phyloP scores from a whole-genome alignment of 306 rosid genomes.

The Rosa chinensis region DNA sequence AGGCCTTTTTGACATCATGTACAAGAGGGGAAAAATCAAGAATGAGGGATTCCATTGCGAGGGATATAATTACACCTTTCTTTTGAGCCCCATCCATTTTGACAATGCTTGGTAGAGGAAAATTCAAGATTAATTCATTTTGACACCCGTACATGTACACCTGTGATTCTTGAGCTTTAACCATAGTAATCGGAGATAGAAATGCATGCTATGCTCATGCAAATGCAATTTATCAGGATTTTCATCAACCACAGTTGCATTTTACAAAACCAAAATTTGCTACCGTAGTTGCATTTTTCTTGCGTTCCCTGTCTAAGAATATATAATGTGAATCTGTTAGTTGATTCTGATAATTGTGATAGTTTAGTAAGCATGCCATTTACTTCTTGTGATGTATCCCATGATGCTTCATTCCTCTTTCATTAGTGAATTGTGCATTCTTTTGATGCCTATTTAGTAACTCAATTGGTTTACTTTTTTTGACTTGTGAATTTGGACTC shows the following conservation, averaged over 20 bases:
- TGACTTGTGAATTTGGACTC: background rate
- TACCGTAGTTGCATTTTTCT: background rate
- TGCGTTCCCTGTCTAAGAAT: background rate
- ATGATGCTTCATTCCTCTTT: background rate
- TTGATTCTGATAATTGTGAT: background rate
- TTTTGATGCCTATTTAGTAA: background rate
- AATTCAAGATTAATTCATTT: background rate
- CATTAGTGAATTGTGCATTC: background rate
- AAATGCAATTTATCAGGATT: background rate
- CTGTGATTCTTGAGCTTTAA: background rate
- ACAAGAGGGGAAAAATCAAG: background rate
- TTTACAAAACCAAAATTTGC: background rate
- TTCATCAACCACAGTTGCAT: background rate
- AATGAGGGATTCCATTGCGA: background rate
- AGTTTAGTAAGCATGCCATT: background rate
- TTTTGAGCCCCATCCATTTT: background rate
- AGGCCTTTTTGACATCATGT: too few species aligned
- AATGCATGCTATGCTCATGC: background rate
- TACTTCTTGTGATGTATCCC: background rate
- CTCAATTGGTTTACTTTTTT: background rate
- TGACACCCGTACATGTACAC: background rate
- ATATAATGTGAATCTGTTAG: background rate
- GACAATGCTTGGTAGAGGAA: background rate
- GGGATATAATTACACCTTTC: background rate
- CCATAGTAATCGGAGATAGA: background rate